Conservation (phyloP, 805 yeast species). For the Priceomyces fermenticarens region DNA sequence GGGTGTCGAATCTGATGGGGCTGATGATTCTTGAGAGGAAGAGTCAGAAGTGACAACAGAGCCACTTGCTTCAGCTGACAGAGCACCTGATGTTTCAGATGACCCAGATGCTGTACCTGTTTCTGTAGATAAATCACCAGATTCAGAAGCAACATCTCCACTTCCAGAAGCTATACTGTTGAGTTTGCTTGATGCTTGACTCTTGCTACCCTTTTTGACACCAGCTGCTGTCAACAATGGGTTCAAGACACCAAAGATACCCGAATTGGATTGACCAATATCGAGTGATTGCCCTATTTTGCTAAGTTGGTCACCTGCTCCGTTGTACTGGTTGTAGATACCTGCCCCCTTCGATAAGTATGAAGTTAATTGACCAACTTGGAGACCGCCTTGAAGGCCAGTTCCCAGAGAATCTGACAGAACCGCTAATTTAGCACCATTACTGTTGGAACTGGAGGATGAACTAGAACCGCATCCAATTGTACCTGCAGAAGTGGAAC, state of each 20-base stretch:
- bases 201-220: conserved; percentile 5
- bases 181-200: background rate
- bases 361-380: conserved; percentile 9
- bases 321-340: conserved; percentile 3
- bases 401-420: no score
- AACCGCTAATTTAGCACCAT: no score
- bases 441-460: background rate
- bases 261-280: conserved; percentile 9
- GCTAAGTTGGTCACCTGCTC: background rate
- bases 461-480: background rate
- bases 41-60: background rate
- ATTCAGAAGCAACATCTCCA: background rate
- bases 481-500: conserved; percentile 10
- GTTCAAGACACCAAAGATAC: conserved; percentile 13
- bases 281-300: conserved; percentile 2
- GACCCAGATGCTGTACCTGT: conserved; percentile 4
- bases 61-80: conserved; percentile 10
- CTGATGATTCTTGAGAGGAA: background rate
- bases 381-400: conserved; percentile 3
- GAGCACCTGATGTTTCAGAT: background rate
- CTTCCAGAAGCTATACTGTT: conserved; percentile 1
- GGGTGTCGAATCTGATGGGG: conserved; percentile 1
- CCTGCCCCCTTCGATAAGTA: conserved; percentile 8
- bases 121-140: background rate
- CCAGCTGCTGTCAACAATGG: conserved; percentile 14